These are phyloP conservation scores for Hericium rajendrae DNA, from an alignment of 768 basidiomycete genomes.

Conservation along the genomic window DNA sequence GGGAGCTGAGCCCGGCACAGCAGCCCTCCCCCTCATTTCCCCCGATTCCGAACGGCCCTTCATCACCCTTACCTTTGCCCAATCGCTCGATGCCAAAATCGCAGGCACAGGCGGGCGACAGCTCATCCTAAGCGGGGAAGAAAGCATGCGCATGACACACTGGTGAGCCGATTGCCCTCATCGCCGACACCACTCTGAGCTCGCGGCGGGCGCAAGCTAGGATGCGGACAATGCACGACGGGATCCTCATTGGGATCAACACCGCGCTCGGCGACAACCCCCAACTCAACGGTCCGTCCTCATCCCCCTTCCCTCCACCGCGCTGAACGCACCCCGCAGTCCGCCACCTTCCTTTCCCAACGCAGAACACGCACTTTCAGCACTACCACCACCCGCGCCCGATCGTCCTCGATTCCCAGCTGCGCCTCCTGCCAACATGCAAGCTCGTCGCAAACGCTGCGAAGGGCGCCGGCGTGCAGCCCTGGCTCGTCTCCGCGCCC, in stretches of 20 bases:
- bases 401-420: slow-evolving; percentile 68
- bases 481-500: slow-evolving; percentile 58
- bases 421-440: slow-evolving; percentile 57
- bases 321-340: slow-evolving; percentile 26
- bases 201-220: slow-evolving; percentile 30
- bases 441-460: slow-evolving; percentile 62
- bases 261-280: slow-evolving; percentile 90
- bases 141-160: slow-evolving; percentile 92
- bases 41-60: slow-evolving; percentile 31
- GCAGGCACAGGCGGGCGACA: slow-evolving; percentile 66
- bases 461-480: slow-evolving; percentile 49
- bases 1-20: slow-evolving; percentile 5
- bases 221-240: slow-evolving; percentile 90
- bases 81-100: slow-evolving; percentile 83
- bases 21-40: slow-evolving; percentile 9
- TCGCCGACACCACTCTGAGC: background rate
- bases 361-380: slow-evolving; percentile 16
- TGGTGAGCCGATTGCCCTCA: slow-evolving; percentile 39
- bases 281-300: slow-evolving; percentile 72
- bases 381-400: slow-evolving; percentile 60
- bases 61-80: slow-evolving; percentile 80
- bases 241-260: slow-evolving; percentile 82
- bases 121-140: slow-evolving; percentile 72
- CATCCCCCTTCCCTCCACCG: background rate
- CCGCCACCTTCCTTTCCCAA: slow-evolving; percentile 39